Conservation (phyloP, 306 rosid species). For the Vigna reflexopilosa region DNA sequence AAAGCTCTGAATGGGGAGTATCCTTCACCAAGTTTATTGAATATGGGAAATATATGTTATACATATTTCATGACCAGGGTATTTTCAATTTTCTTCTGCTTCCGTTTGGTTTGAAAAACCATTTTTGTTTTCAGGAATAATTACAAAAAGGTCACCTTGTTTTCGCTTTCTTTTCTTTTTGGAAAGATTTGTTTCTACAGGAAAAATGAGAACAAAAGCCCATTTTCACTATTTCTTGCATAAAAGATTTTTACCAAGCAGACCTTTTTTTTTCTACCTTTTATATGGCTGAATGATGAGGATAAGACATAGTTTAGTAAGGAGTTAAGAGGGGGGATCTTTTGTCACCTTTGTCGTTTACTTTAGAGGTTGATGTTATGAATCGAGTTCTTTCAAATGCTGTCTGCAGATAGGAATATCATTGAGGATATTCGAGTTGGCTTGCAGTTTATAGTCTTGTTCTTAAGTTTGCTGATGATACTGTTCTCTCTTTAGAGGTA, state of each 20-base stretch:
- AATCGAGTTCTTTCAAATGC: not conserved
- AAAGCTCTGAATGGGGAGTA: constrained; percentile 98
- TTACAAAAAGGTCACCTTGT: not conserved
- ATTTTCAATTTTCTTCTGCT: constrained; percentile 19
- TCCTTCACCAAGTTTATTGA: constrained; percentile 55
- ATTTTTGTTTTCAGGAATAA: not conserved
- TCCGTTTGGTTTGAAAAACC: not conserved
- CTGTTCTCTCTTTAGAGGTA: too few relatives aligned
- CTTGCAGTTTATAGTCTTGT: not conserved
- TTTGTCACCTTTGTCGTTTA: constrained; percentile 2
- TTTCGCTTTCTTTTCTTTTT: not conserved
- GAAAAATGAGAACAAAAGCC: not conserved
- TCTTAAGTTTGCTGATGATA: not conserved
- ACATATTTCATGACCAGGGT: constrained; percentile 9
- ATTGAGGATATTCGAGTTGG: not conserved
- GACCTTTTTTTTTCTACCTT: constrained; percentile 1
- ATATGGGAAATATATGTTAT: constrained; percentile 19
- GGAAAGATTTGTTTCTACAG: not conserved
- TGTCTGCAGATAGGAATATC: constrained; percentile 10
- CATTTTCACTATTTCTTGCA: not conserved
- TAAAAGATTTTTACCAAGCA: not conserved
- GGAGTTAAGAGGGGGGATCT: not conserved
- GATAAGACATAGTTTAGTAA: not conserved
- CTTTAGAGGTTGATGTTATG: constrained; percentile 22
- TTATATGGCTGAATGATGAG: not conserved